Conservation (phyloP, 441 rosid species). For the Euphorbia celastroides region DNA sequence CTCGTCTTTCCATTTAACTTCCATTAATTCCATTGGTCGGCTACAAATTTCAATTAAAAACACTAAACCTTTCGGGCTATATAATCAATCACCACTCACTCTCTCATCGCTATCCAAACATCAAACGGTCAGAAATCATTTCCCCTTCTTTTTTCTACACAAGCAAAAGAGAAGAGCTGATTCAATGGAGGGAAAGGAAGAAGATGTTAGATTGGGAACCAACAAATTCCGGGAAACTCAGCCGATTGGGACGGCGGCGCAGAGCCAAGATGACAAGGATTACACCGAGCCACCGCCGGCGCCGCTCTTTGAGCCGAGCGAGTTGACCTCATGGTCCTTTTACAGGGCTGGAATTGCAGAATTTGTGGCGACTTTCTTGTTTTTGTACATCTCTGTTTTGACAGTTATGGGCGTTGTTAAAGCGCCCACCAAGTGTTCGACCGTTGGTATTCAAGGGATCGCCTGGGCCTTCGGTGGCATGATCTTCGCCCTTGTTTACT, state of each 20-base stretch:
- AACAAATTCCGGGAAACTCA: constrained; percentile 75
- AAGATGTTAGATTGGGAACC: constrained; percentile 82
- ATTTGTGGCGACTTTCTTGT: constrained; percentile 82
- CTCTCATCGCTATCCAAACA: constrained; percentile 1
- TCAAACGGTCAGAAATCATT: constrained; percentile 11
- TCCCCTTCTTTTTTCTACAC: not conserved
- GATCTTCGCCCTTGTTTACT: constrained; percentile 92
- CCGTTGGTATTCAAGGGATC: constrained; percentile 87
- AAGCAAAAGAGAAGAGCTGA: not conserved
- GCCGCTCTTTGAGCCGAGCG: constrained; percentile 60
- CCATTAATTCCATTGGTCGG: constrained; percentile 37
- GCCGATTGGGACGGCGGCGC: constrained; percentile 79
- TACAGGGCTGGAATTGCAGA: constrained; percentile 86
- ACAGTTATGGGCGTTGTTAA: constrained; percentile 80
- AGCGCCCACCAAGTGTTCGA: constrained; percentile 41
- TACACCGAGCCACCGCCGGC: constrained; percentile 87
- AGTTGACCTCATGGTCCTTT: constrained; percentile 76
- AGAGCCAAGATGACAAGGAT: constrained; percentile 62
- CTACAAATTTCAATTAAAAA: constrained; percentile 19
- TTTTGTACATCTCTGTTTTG: constrained; percentile 57
- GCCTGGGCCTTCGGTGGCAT: constrained; percentile 97
- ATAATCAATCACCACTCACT: constrained; percentile 4
- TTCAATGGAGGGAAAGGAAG: constrained; percentile 75
- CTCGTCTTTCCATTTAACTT: not conserved
- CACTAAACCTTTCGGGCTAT: constrained; percentile 24